A percentile compares a stretch with the other conserved stretches of the same genome.
These are phyloP conservation scores for Xylaria bambusicola DNA, from an alignment of 495 filamentous ascomycete genomes.

Conservation along the genomic window DNA sequence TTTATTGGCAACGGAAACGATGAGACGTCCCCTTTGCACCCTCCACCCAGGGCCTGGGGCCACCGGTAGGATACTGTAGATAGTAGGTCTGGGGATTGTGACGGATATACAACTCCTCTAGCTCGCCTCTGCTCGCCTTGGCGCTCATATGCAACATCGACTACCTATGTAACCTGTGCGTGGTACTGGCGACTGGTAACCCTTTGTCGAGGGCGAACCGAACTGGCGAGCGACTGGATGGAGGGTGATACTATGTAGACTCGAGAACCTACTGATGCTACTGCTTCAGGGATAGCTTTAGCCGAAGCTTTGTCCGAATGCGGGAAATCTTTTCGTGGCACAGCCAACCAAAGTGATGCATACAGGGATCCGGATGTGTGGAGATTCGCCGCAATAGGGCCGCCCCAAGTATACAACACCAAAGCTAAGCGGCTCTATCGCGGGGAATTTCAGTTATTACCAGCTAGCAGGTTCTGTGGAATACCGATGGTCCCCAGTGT, in stretches of 20 bases:
- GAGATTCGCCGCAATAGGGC: constrained; percentile 36
- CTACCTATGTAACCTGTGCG: too few relatives aligned
- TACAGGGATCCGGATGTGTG: constrained; percentile 21
- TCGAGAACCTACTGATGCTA: background rate
- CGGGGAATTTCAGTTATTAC: constrained; percentile 29
- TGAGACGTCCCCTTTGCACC: too few relatives aligned
- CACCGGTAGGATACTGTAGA: too few relatives aligned
- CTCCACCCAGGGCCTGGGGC: too few relatives aligned
- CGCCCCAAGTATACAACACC: constrained; percentile 26
- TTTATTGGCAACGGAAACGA: too few relatives aligned
- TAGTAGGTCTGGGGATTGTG: too few relatives aligned
- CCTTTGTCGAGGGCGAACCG: too few relatives aligned
- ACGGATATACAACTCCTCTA: background rate
- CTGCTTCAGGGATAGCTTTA: background rate
- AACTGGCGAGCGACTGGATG: too few relatives aligned
- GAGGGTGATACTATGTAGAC: background rate
- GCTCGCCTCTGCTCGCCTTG: too few relatives aligned
- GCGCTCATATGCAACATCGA: too few relatives aligned
- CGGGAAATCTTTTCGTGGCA: constrained; percentile 3
- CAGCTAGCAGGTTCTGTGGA: constrained; percentile 16
- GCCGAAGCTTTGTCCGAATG: constrained; percentile 15
- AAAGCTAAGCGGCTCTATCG: constrained; percentile 34
- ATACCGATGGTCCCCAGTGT: constrained; percentile 10
- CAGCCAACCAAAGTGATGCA: constrained; percentile 28
- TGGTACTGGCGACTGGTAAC: too few relatives aligned